Evolutionary conservation across 1,139 yeast species (phyloP).

Genomic region (Yamadazyma dushanensis): DNA sequence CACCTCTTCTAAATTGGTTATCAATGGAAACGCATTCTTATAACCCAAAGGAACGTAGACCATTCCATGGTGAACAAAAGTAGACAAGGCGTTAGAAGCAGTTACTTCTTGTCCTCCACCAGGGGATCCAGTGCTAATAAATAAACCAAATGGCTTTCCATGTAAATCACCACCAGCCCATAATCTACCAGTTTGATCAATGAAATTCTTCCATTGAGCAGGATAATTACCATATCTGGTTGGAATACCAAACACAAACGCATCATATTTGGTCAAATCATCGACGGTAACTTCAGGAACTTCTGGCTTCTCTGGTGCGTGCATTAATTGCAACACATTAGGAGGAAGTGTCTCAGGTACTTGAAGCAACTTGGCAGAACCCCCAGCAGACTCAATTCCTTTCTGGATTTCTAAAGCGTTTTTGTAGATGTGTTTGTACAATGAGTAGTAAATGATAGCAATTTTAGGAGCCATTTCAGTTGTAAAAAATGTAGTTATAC

Average conservation of each 20-base stretch:
- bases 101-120: constrained; percentile 53
- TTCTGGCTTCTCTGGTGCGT: constrained; percentile 33
- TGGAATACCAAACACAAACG: constrained; percentile 50
- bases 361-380: constrained; percentile 42
- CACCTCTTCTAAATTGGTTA: constrained; percentile 37
- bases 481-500: not conserved
- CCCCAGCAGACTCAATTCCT: constrained; percentile 43
- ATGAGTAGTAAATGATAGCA: constrained; percentile 57
- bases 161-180: constrained; percentile 50
- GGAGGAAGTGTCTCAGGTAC: constrained; percentile 49
- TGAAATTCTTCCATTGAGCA: constrained; percentile 45
- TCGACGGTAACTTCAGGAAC: constrained; percentile 43
- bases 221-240: constrained; percentile 52
- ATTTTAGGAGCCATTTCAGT: constrained; percentile 26
- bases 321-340: constrained; percentile 38
- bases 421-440: constrained; percentile 60
- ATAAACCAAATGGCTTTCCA: constrained; percentile 50
- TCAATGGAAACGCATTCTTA: constrained; percentile 31
- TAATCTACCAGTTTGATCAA: constrained; percentile 47
- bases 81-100: constrained; percentile 32
- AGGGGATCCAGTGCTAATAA: constrained; percentile 46
- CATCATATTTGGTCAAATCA: constrained; percentile 42
- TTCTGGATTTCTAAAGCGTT: constrained; percentile 48
- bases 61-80: constrained; percentile 52
- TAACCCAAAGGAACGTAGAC: constrained; percentile 51